Evolutionary conservation across 2,329 filamentous ascomycete genomes (phyloP), one percentile per base, ranked within the genome.

Genomic region (Neonectria coccinea): DNA sequence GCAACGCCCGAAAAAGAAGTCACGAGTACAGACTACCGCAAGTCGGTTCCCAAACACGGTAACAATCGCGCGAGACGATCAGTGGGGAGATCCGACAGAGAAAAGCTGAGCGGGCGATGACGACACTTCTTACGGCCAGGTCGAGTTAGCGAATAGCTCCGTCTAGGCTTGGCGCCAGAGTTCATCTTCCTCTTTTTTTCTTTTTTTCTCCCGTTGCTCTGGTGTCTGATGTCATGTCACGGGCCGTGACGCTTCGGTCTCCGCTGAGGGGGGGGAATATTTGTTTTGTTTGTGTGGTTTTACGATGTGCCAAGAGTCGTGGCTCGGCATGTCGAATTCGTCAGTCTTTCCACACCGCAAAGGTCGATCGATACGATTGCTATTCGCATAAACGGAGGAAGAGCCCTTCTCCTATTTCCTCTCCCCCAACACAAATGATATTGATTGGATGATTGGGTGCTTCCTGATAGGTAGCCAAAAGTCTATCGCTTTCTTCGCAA

Each of bases 191-290:
- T 20, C 6, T 36, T 36, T 16, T 36, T 14, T 14, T 16, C 2
- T 8, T 20, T 27, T 16, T 14, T 33, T 27, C 20, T 27, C 20
- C 27, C 16, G 36, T 39, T 39, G 36, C 14, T n/a, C 33, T n/a
- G n/a, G 9, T 8, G 6, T 16, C 48, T 51, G 48, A 51, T 51
- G 48, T 51, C 48, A 51, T 51, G 29, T 20, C 48, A 51, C 18
- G 48, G 29, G 29, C 44, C 44, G 44, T 22, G 44, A 25, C 44
- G 22, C 22, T 27, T 47, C 22, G 22, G 22, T 22, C 22, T 22
- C 22, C 22, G 22, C 22, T 22, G 44, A 22, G 44, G 22, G 31
- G 16, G 16, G 14, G 12, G 16, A 16, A 36, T 16, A 16, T 12
- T 12, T 12, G 33, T 14, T 12, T 36, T 5, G 33, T 36, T 36